Evolutionary conservation across 352 stramenopile species (phyloP), one percentile per base, ranked within the genome.

Genomic region (Phytophthora lateralis): DNA sequence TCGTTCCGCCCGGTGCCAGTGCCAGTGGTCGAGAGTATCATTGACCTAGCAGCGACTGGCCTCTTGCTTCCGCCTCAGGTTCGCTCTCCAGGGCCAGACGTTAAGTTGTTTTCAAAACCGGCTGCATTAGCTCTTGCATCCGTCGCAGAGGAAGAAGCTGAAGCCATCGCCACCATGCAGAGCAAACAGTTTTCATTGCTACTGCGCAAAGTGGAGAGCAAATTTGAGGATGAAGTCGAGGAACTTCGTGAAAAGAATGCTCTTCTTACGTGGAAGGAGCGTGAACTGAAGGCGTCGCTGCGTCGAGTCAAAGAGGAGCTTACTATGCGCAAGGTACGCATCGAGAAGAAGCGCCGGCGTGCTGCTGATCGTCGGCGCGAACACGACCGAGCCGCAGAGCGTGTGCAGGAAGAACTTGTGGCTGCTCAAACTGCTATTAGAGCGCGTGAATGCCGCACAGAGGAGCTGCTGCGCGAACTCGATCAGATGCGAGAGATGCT

Each of bases 151-250:
- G 63, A 66, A 55, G 73, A 75, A 44, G 68, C 55, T 10, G 61
- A 57, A 47, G 55, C 43, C 9, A 44, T 61, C n/a, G 58, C 52
- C 15, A 59, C 45, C 2, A 64, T 65, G 43, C 54, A 79, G 37
- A 73, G 70, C 59, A 81, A 79, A 41, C 60, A 71, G 24, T 72
- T 92, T 55, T 89, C 85, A 63, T 56, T 93, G 60, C 72, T 92
- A 46, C 66, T 92, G 46, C 82, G 85, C 34, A 87, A 89, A 44
- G 53, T 92, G 15, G 85, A 95, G 62, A 89, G 76, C 56, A 90
- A 90, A 54, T 90, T 89, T 50, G 70, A 86, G 55, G 84, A 93
- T 61, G 82, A 95, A 46, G 68, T 93, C 15, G 84, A 93, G 47
- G 65, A 76, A 37, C 72, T 93, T 6, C 83, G 84, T 35, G 79